A percentile compares a stretch with the other conserved stretches of the same genome.
phyloP scores from a whole-genome alignment of 2,329 filamentous ascomycete genomes.

The Graphilbum fragrans region DNA sequence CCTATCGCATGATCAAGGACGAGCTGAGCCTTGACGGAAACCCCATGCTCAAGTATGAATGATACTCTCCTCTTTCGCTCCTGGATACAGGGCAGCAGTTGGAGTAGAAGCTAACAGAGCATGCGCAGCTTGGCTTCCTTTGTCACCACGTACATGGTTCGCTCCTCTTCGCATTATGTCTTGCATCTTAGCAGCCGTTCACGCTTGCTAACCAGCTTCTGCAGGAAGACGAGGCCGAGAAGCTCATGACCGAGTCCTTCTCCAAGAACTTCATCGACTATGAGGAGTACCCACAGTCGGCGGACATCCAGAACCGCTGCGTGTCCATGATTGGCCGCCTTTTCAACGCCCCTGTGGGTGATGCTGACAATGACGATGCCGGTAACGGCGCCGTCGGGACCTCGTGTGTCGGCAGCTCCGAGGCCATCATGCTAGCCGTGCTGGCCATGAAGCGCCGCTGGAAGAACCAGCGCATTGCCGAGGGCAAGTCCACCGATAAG shows the following conservation, averaged over 20 bases:
- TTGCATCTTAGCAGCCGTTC: background rate
- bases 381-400: slow-evolving; percentile 66
- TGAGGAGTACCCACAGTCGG: slow-evolving; percentile 70
- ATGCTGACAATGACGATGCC: no score
- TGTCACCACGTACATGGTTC: slow-evolving; percentile 90
- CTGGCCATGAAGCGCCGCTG: slow-evolving; percentile 93
- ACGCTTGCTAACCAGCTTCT: background rate
- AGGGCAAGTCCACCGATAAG: slow-evolving; percentile 65
- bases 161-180: slow-evolving; percentile 4
- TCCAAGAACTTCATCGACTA: slow-evolving; percentile 93
- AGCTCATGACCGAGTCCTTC: slow-evolving; percentile 87
- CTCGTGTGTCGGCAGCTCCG: slow-evolving; percentile 78
- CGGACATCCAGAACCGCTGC: slow-evolving; percentile 84
- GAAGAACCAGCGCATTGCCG: slow-evolving; percentile 75
- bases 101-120: background rate
- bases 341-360: slow-evolving; percentile 62
- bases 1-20: slow-evolving; percentile 96
- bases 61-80: background rate
- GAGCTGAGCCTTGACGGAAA: slow-evolving; percentile 86
- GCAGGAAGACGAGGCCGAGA: slow-evolving; percentile 86
- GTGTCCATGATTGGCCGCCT: slow-evolving; percentile 83
- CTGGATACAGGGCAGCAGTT: no score
- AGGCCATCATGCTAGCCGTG: slow-evolving; percentile 73
- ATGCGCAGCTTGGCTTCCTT: slow-evolving; percentile 69
- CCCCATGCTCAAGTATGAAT: slow-evolving; percentile 64